Percentiles rank a stretch among this genome's conserved stretches.
phyloP scores from a whole-genome alignment of 768 basidiomycete species.

The Naganishia vishniacii region DNA sequence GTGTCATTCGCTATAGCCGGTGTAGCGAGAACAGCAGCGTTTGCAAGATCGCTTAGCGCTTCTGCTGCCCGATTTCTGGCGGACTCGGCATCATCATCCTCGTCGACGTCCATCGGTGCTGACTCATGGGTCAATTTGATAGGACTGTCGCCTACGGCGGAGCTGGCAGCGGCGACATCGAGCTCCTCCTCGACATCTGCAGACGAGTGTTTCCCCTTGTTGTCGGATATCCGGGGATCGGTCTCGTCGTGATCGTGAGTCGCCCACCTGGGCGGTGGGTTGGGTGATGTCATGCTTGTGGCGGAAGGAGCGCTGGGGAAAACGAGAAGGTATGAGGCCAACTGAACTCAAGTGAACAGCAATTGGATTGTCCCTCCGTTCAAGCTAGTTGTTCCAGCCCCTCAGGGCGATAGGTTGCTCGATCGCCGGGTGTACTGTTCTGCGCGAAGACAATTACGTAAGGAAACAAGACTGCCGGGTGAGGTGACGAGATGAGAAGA shows the following conservation, averaged over 20 bases:
- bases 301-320: too few species aligned
- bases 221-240: background rate
- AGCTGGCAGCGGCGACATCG: constrained; percentile 3
- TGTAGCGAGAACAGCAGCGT: background rate
- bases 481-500: too few species aligned
- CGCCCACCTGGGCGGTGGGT: background rate
- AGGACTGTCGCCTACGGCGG: background rate
- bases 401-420: too few species aligned
- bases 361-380: background rate
- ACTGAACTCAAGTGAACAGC: too few species aligned
- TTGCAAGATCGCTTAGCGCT: constrained; percentile 2
- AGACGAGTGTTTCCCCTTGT: background rate
- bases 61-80: constrained; percentile 10
- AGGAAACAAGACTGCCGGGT: too few species aligned
- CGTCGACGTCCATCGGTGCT: background rate
- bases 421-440: too few species aligned
- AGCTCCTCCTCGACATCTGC: background rate
- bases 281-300: background rate
- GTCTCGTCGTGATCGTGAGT: constrained; percentile 1
- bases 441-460: too few species aligned
- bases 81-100: background rate
- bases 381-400: too few species aligned
- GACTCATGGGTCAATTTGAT: too few species aligned
- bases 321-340: too few species aligned
- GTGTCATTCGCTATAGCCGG: background rate